These are phyloP conservation scores for Mycena chlorophos DNA, from an alignment of 768 basidiomycete species.

Conservation along the genomic window DNA sequence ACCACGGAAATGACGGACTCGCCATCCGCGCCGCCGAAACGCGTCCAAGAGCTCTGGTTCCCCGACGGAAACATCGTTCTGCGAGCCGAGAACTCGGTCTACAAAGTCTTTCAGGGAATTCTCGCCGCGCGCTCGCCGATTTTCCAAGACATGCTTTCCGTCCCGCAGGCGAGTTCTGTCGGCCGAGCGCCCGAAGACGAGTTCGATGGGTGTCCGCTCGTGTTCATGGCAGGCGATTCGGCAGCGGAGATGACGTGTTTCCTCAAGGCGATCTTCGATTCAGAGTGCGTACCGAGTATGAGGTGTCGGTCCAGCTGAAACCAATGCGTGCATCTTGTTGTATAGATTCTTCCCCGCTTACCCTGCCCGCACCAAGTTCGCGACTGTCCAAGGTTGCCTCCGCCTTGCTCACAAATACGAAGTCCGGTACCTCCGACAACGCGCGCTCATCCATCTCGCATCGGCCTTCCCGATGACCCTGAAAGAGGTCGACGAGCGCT, in stretches of 20 bases:
- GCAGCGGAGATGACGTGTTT: constrained; percentile 7
- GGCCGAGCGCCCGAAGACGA: constrained; percentile 1
- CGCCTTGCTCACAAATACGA: constrained; percentile 15
- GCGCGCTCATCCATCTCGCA: constrained; percentile 3
- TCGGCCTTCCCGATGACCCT: neutral
- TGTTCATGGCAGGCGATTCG: constrained; percentile 9
- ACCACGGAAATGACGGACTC: too few species aligned
- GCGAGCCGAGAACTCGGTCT: constrained; percentile 13
- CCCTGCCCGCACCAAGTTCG: neutral
- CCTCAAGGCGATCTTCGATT: constrained; percentile 9
- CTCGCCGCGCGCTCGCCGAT: constrained; percentile 2
- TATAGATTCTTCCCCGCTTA: constrained; percentile 3
- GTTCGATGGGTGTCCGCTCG: constrained; percentile 21
- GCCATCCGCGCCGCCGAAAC: too few species aligned
- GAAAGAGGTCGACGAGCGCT: neutral
- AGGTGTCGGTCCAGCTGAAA: neutral
- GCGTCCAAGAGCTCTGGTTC: constrained; percentile 15
- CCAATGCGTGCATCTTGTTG: neutral
- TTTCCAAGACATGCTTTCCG: constrained; percentile 6
- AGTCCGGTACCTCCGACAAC: constrained; percentile 3
- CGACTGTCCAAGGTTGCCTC: neutral
- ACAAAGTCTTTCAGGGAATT: constrained; percentile 14
- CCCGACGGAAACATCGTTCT: constrained; percentile 22
- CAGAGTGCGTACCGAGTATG: neutral
- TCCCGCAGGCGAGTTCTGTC: constrained; percentile 6